A percentile compares a stretch with the other conserved stretches of the same genome.
These are phyloP conservation scores for Candida sithepensis DNA, from an alignment of 805 yeast species.

Conservation along the genomic window DNA sequence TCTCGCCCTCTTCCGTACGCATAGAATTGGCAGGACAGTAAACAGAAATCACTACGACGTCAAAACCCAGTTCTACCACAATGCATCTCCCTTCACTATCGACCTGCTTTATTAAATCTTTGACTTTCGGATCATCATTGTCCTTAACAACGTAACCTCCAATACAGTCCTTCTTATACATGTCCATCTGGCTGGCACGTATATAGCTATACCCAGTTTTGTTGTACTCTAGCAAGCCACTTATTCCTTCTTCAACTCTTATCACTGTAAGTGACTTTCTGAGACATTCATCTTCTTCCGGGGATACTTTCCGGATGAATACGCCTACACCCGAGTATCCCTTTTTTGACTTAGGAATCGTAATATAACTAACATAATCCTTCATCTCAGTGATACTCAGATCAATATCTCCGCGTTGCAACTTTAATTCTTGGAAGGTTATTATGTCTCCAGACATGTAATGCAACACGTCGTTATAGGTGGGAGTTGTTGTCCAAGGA, in stretches of 20 bases:
- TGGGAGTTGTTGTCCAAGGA: constrained; percentile 67
- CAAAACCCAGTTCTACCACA: constrained; percentile 64
- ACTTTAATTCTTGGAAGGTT: constrained; percentile 84
- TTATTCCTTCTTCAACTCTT: constrained; percentile 87
- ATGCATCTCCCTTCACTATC: constrained; percentile 88
- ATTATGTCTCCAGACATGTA: constrained; percentile 67
- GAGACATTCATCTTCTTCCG: constrained; percentile 37
- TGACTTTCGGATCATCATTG: constrained; percentile 32
- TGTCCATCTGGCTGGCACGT: constrained; percentile 20
- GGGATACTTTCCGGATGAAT: constrained; percentile 55
- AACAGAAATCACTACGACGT: constrained; percentile 57
- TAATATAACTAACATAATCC: constrained; percentile 61
- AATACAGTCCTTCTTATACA: constrained; percentile 34
- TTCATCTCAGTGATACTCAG: constrained; percentile 37
- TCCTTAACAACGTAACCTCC: constrained; percentile 67
- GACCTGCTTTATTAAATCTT: constrained; percentile 29
- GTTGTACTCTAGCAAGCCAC: constrained; percentile 52
- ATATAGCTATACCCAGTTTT: constrained; percentile 21
- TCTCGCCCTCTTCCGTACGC: constrained; percentile 63
- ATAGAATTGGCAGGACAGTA: constrained; percentile 93
- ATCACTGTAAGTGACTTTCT: constrained; percentile 46
- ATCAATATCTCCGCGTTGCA: constrained; percentile 48
- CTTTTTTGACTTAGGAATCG: constrained; percentile 62
- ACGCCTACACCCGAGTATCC: constrained; percentile 95
- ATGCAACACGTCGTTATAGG: constrained; percentile 44